These are phyloP conservation scores for Arthrinium phaeospermum DNA, from an alignment of 2,329 filamentous ascomycete species.

Conservation along the genomic window DNA sequence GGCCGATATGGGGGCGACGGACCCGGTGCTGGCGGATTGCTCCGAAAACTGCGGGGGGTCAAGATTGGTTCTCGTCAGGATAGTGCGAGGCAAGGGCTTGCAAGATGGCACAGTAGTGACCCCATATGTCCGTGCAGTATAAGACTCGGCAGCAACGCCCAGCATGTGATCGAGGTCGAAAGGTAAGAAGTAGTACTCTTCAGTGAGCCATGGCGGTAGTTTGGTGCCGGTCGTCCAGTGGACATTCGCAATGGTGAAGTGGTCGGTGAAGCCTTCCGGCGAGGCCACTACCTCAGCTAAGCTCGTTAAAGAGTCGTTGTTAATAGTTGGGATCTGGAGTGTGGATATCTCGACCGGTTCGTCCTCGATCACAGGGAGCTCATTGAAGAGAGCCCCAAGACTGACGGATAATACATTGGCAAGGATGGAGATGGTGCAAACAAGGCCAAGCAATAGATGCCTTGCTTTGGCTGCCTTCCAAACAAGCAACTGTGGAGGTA, in stretches of 20 bases:
- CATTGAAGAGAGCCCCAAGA: background rate
- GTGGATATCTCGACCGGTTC: background rate
- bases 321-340: background rate
- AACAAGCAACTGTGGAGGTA: background rate
- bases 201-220: background rate
- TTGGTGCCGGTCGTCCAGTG: background rate
- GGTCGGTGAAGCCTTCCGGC: background rate
- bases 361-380: background rate
- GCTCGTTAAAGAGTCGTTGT: background rate
- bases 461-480: background rate
- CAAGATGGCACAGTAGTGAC: background rate
- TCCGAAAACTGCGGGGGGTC: background rate
- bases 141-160: background rate
- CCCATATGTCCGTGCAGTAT: background rate
- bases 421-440: background rate
- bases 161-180: background rate
- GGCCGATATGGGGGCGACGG: background rate
- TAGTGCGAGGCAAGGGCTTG: background rate
- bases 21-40: background rate
- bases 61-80: background rate
- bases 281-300: background rate
- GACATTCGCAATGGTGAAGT: background rate
- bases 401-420: background rate
- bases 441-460: background rate
- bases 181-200: background rate